Conservation (phyloP, 1,139 yeast genomes). For the Yamadazyma taylorii region DNA sequence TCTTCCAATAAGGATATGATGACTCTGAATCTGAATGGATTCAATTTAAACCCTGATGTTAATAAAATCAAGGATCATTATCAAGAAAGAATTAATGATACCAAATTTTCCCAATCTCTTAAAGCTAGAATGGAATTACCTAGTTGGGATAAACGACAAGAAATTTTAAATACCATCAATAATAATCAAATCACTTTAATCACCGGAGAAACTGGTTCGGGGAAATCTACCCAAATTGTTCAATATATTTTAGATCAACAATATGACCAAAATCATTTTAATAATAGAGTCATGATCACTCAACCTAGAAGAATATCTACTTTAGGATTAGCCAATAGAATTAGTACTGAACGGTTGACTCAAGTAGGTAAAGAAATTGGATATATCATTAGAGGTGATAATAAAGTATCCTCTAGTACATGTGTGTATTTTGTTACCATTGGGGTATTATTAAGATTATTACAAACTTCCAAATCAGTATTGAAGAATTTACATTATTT, state of each 20-base stretch:
- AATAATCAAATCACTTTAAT: constrained; percentile 67
- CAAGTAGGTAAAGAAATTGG: constrained; percentile 80
- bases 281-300: constrained; percentile 74
- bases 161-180: constrained; percentile 56
- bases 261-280: constrained; percentile 41
- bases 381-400: constrained; percentile 87
- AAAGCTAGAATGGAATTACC: constrained; percentile 60
- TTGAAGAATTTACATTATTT: constrained; percentile 65
- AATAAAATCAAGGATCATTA: constrained; percentile 26
- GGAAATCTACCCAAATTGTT: constrained; percentile 90
- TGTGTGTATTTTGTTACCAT: constrained; percentile 85
- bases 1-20: no score
- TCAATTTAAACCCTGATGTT: neutral
- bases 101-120: constrained; percentile 12
- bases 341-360: constrained; percentile 76
- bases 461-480: constrained; percentile 53
- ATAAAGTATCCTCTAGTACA: constrained; percentile 60
- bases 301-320: constrained; percentile 97
- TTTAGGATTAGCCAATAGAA: constrained; percentile 90
- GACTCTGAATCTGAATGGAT: constrained; percentile 2
- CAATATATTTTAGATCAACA: constrained; percentile 80
- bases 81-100: constrained; percentile 9
- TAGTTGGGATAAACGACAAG: constrained; percentile 72
- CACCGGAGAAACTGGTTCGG: constrained; percentile 98
- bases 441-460: constrained; percentile 85